phyloP scores from a whole-genome alignment of 2,329 filamentous ascomycete species.

The Trichoderma sp. region DNA sequence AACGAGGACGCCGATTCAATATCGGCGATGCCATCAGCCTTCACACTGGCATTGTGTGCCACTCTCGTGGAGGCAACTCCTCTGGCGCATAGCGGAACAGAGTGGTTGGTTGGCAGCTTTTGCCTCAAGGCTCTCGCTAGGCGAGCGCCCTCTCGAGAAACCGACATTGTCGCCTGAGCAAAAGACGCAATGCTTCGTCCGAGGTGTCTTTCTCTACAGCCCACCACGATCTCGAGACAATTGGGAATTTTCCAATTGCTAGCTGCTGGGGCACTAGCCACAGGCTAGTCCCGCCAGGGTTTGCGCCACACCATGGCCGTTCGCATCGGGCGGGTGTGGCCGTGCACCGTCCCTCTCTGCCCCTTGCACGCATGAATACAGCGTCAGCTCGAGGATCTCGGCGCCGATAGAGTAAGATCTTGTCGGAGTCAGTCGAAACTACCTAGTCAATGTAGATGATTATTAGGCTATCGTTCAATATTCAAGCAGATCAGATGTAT shows the following conservation, averaged over 20 bases:
- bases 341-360: not conserved
- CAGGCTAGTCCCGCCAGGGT: conserved; percentile 8
- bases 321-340: not conserved
- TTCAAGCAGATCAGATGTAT: not conserved
- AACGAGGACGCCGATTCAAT: conserved; percentile 56
- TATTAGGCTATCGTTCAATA: not conserved
- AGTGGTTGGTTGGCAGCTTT: conserved; percentile 31
- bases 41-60: conserved; percentile 32
- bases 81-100: conserved; percentile 32
- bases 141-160: conserved; percentile 44
- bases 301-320: not conserved
- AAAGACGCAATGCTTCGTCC: conserved; percentile 1
- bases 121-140: conserved; percentile 36
- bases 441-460: not conserved
- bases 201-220: not conserved
- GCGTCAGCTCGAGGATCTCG: not conserved
- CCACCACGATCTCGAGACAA: conserved; percentile 23
- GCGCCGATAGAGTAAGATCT: not conserved
- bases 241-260: conserved; percentile 37
- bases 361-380: not conserved
- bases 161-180: conserved; percentile 39
- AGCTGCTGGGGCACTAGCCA: conserved; percentile 1
- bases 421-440: not conserved
- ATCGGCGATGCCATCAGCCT: conserved; percentile 43
- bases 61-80: conserved; percentile 52